Base-by-base conservation (phyloP, 495 filamentous ascomycete species). In the Chaetomium fimeti region DNA sequence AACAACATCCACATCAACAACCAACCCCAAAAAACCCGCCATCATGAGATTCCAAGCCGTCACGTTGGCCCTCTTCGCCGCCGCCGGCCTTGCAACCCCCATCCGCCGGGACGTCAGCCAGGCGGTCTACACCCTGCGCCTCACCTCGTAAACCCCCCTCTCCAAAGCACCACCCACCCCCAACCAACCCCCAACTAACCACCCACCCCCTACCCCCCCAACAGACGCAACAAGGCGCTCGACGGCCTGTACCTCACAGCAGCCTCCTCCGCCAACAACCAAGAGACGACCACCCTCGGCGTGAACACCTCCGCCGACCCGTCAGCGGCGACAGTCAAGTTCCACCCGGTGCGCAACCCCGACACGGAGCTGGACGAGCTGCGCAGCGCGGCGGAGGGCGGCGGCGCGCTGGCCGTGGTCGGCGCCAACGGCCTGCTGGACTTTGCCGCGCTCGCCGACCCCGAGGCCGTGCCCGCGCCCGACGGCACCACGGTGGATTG, bases 401-500 rank as follows among this genome's bases (percentile, higher is more conserved):
- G 74, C 71, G 67, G 72, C 57, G 65, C 71, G 15, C 67, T 79
- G 42, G 74, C 71, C 12, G 72, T 79, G 15, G 36, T 76, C 11
- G 77, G 77, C 28, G 66, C 65, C 18, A 66, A 72, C 60, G 69
- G 72, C 60, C 66, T 78, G 61, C 65, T 77, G 48, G 71, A 68
- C 60, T 66, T 78, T 24, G 69, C 69, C 32, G 67, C 72, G 63
- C 67, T 79, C 55, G 62, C 63, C n/a, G 74, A 79, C 66, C 78
- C 78, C 22, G 67, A 52, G 38, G 62, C 61, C 2, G 64, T 40
- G 18, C 47, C 67, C 4, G 68, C 72, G 7, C 68, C 69, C 22
- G 71, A 67, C 15, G 77, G 76, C 18, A 64, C 62, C 13, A 67
- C 71, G 42, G 57, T 64, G 7, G 67, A 76, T 54, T 79, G 72